Evolutionary conservation across 1,284 basidiomycete species (phyloP), one percentile per base, ranked within the genome.

Genomic region (Rhodotorula sp.): DNA sequence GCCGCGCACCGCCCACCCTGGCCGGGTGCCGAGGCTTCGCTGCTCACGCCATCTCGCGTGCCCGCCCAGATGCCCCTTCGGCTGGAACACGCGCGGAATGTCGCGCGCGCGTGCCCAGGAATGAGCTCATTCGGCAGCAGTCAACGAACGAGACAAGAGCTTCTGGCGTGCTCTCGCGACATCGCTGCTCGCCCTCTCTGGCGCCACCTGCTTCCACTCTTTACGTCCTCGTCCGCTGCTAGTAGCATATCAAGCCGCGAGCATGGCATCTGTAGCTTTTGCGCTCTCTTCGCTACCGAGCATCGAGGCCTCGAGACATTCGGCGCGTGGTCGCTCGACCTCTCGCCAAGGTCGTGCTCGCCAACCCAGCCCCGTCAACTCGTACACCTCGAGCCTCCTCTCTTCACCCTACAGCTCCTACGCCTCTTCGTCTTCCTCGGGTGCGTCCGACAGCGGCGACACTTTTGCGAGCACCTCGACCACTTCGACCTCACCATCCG

Each of bases 331-430:
- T 17, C 61, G 61, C 12, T 55, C 61, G 7, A 10, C 50, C 3
- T 63, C 61, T 7, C 61, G 52, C 12, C 61, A 44, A n/a, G 53
- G 52, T 27, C 44, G 61, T 13, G 25, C 61, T 7, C 25, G 42
- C 12, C 17, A 19, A 1, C 17, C 34, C 44, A 44, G 52, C 17
- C 61, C 52, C 10, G 52, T 54, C 61, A 55, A 46, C 52, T 34
- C 60, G 19, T 63, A 46, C 44, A 48, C 10, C 14, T 44, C 50
- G n/a, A 25, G 12, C 5, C n/a, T 10, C 5, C 55, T 4, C 44
- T 60, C 49, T n/a, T 45, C 1, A 44, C 54, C 45, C 34, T 34
- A 34, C 34, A 34, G 34, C 34, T 34, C 34, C 34, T 17, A 34
- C 52, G 44, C 42, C 42, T 41, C 23, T 3, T 19, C 42, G 7